Base-by-base conservation (phyloP, 2,329 filamentous ascomycete genomes). In the Fusarium ramigenum region DNA sequence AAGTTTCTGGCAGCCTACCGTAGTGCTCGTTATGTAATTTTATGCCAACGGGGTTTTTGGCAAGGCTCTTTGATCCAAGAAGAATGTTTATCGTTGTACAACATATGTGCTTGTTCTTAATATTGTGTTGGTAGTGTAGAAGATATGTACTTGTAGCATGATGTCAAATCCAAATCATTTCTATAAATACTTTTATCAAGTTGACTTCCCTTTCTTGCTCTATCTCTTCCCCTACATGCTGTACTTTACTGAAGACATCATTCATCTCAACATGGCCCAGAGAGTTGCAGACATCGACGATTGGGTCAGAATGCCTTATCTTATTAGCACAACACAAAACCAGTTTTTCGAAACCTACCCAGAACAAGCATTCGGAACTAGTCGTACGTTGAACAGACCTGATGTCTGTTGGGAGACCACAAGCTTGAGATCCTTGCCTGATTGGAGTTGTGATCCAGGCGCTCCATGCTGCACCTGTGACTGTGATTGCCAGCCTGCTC, bases 261-360 rank as follows among this genome's bases (percentile, higher is more conserved):
- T 10, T 9, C 37, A 43, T 23, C 5, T n/a, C 14, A 43, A 30
- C 8, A 76, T 76, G 74, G 56, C 50, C 3, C 25, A 68, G 21
- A 57, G 61, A 32, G 65, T 76, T 21, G 63, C 67, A 44, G 65
- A 69, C 23, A 57, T 72, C 19, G 62, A 71, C 25, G 44, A 62
- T 46, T 66, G 64, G 40, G 18, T 39, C 34, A 32, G 19, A 11
- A 44, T 58, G 30, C 46, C 63, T 37, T 43, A 54, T 21, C 36
- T 30, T 23, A 46, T 37, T 50, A 36, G 42, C 34, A n/a, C 30
- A 32, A 40, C 54, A 46, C 42, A 23, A 23, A 42, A 50, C 34
- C 50, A 34, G 9, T 61, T 56, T n/a, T 44, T 23, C 12, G 25
- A 12, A 5, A 9, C 7, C 19, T 32, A 44, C 11, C 42, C 44